A percentile compares a stretch with the other conserved stretches of the same genome.
phyloP scores from a whole-genome alignment of 192 early-diverging fungal species.

The Entomortierella lignicola region DNA sequence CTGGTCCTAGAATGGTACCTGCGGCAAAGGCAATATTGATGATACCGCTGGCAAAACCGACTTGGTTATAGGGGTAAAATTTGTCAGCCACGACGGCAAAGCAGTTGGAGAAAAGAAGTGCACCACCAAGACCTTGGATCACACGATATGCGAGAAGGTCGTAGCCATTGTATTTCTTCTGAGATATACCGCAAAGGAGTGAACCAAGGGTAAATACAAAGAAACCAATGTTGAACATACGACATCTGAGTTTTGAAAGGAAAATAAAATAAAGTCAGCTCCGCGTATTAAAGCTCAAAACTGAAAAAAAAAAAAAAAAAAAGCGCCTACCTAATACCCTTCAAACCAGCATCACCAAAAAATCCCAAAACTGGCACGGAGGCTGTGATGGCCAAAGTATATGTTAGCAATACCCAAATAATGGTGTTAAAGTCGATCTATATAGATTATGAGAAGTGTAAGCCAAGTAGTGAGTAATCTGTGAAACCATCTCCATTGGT shows the following conservation, averaged over 20 bases:
- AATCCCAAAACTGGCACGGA: conserved; percentile 35
- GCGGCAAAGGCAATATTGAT: conserved; percentile 55
- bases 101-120: conserved; percentile 47
- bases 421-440: conserved; percentile 46
- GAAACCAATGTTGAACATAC: conserved; percentile 54
- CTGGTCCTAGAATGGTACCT: conserved; percentile 47
- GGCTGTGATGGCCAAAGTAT: conserved; percentile 51
- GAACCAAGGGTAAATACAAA: conserved; percentile 44
- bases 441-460: not conserved
- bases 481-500: too few relatives aligned
- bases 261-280: not conserved
- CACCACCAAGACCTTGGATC: conserved; percentile 51
- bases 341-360: conserved; percentile 41
- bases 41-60: conserved; percentile 47
- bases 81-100: conserved; percentile 52
- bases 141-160: conserved; percentile 49
- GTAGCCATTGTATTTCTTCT: conserved; percentile 39
- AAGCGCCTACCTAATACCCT: conserved; percentile 35
- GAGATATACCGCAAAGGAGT: conserved; percentile 43
- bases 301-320: conserved; percentile 1
- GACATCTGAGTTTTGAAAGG: conserved; percentile 13
- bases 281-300: too few relatives aligned
- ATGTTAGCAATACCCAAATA: conserved; percentile 48
- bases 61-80: conserved; percentile 53
- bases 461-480: not conserved